Evolutionary conservation across 495 filamentous ascomycete species (phyloP).

Genomic region (Platismatia glauca): DNA sequence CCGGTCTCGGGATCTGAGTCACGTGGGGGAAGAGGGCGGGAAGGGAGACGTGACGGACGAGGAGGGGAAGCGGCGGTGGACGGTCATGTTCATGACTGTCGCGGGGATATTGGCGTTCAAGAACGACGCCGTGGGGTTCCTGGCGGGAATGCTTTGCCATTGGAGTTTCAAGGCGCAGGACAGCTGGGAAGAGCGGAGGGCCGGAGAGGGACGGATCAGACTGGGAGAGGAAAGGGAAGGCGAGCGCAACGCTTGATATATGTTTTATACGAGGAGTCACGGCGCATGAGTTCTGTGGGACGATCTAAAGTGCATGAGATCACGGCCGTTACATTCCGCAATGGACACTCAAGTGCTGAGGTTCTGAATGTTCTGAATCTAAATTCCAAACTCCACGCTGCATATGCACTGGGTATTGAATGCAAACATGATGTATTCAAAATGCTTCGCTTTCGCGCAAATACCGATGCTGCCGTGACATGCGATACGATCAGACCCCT

Average conservation of each 20-base stretch:
- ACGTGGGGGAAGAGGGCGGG: constrained; percentile 10
- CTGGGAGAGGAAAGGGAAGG: not conserved
- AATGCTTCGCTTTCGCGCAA: not conserved
- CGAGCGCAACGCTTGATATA: not conserved
- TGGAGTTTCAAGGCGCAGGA: constrained; percentile 40
- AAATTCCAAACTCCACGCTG: constrained; percentile 7
- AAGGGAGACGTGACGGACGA: constrained; percentile 42
- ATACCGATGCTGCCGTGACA: not conserved
- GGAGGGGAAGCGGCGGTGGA: constrained; percentile 64
- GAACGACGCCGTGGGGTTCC: constrained; percentile 81
- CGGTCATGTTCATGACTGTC: constrained; percentile 79
- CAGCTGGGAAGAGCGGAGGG: not conserved
- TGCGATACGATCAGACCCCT: constrained; percentile 31
- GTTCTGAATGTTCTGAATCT: constrained; percentile 3
- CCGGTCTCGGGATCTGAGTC: constrained; percentile 51
- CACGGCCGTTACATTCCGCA: not conserved
- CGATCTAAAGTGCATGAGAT: not conserved
- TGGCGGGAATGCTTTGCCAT: constrained; percentile 68
- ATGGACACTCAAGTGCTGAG: constrained; percentile 3
- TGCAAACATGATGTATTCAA: not conserved
- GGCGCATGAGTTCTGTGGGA: not conserved
- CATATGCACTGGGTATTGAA: constrained; percentile 3
- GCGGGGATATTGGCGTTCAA: constrained; percentile 73
- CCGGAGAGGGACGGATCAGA: constrained; percentile 3
- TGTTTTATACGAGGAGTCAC: not conserved